These are phyloP conservation scores for Ceratocystis ficicola DNA, from an alignment of 2,329 filamentous ascomycete species.

Conservation along the genomic window DNA sequence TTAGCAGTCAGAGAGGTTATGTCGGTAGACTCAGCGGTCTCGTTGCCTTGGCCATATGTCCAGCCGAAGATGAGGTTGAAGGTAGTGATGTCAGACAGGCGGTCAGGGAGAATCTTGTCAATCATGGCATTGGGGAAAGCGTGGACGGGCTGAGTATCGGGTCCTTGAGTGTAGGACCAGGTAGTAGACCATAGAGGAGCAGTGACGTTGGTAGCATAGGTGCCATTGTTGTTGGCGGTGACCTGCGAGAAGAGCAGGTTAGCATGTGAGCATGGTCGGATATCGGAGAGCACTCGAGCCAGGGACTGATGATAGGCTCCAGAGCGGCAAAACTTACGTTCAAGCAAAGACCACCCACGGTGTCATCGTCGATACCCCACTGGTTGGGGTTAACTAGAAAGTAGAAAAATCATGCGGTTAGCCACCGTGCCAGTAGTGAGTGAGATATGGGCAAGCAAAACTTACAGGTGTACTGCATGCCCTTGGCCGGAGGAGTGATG, in stretches of 20 bases:
- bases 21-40: constrained; percentile 30
- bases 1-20: constrained; percentile 28
- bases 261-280: constrained; percentile 12
- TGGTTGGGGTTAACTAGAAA: constrained; percentile 43
- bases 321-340: constrained; percentile 34
- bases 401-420: background rate
- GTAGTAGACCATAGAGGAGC: constrained; percentile 42
- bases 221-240: constrained; percentile 38
- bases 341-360: constrained; percentile 37
- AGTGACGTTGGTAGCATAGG: constrained; percentile 36
- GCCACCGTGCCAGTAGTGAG: background rate
- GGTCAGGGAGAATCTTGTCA: constrained; percentile 35
- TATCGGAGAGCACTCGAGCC: background rate
- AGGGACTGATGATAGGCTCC: constrained; percentile 11
- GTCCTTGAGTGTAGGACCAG: constrained; percentile 39
- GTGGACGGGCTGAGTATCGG: constrained; percentile 37
- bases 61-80: constrained; percentile 38
- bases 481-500: constrained; percentile 34
- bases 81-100: constrained; percentile 31
- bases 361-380: constrained; percentile 36
- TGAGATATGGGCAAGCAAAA: constrained; percentile 19
- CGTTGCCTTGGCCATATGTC: constrained; percentile 39
- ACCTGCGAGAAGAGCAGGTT: constrained; percentile 29
- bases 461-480: constrained; percentile 39
- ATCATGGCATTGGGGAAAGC: constrained; percentile 44